phyloP scores from a whole-genome alignment of 2,329 filamentous ascomycete genomes.

The Rutstroemia sp. region DNA sequence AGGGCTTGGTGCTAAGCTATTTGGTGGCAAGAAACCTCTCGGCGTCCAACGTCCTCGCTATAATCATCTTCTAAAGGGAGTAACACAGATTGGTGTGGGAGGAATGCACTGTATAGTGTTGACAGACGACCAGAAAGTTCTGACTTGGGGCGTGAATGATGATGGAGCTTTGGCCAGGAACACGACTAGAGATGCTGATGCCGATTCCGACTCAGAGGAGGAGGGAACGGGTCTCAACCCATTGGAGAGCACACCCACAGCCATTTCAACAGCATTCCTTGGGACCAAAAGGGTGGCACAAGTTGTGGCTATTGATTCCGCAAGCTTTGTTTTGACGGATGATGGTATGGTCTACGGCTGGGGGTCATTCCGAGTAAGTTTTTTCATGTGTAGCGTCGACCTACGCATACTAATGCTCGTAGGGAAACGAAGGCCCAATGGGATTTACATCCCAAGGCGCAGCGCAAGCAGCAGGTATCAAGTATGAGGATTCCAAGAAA shows the following conservation, averaged over 20 bases:
- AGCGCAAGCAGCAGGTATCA: not conserved
- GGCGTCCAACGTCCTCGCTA: slow-evolving; percentile 70
- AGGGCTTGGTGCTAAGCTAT: slow-evolving; percentile 63
- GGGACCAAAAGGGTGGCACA: not conserved
- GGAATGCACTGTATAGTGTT: slow-evolving; percentile 77
- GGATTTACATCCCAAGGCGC: slow-evolving; percentile 36
- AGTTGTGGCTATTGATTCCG: slow-evolving; percentile 66
- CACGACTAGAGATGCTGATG: slow-evolving; percentile 34
- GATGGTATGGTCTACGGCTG: slow-evolving; percentile 74
- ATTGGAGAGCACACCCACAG: slow-evolving; percentile 59
- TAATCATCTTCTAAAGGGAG: slow-evolving; percentile 54
- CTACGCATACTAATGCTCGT: slow-evolving; percentile 13
- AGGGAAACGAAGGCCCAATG: slow-evolving; percentile 57
- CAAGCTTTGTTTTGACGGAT: slow-evolving; percentile 67
- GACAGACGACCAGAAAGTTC: slow-evolving; percentile 72
- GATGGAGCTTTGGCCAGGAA: slow-evolving; percentile 72
- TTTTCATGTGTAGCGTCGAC: not conserved
- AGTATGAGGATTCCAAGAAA: slow-evolving; percentile 3
- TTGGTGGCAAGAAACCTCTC: slow-evolving; percentile 51
- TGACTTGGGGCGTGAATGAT: slow-evolving; percentile 86
- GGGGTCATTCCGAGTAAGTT: slow-evolving; percentile 67
- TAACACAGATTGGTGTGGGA: slow-evolving; percentile 70
- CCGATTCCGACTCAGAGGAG: no score
- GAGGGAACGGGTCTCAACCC: slow-evolving; percentile 42
- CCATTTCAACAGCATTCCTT: not conserved